phyloP scores from a whole-genome alignment of 148 eudicot genomes.

The Polygonum aviculare region DNA sequence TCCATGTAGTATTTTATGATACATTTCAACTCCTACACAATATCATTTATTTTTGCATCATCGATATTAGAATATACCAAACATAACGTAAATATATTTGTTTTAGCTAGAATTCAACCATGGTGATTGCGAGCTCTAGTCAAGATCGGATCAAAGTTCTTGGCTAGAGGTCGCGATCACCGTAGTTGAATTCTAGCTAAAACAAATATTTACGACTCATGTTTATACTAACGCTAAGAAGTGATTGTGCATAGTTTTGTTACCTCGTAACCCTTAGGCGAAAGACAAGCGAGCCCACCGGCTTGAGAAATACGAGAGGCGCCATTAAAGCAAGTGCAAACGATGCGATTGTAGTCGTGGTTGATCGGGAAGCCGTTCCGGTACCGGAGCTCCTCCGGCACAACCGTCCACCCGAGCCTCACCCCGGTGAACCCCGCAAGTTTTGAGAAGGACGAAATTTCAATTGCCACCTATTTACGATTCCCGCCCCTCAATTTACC shows the following conservation, averaged over 20 bases:
- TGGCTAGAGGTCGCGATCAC: too few relatives aligned
- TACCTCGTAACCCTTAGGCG: conserved; percentile 47
- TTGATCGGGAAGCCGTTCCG: conserved; percentile 51
- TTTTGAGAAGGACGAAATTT: conserved; percentile 78
- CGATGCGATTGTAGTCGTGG: conserved; percentile 46
- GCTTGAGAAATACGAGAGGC: conserved; percentile 65
- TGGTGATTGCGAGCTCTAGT: too few relatives aligned
- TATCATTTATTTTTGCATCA: neutral
- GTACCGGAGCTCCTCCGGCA: conserved; percentile 53
- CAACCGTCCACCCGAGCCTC: conserved; percentile 82
- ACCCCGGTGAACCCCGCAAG: conserved; percentile 81
- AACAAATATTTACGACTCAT: too few relatives aligned
- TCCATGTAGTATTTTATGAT: conserved; percentile 52
- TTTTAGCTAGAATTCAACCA: too few relatives aligned
- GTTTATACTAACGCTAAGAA: too few relatives aligned
- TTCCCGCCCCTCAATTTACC: neutral
- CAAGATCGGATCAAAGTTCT: too few relatives aligned
- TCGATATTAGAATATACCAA: too few relatives aligned
- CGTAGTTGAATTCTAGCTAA: too few relatives aligned
- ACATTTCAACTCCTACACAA: conserved; percentile 32
- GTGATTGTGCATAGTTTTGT: too few relatives aligned
- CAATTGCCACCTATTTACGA: conserved; percentile 46
- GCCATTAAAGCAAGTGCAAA: conserved; percentile 61
- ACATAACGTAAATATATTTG: too few relatives aligned
- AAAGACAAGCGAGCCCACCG: conserved; percentile 78